These are phyloP conservation scores for Psilocybe sp. DNA, from an alignment of 768 basidiomycete species.

Conservation along the genomic window DNA sequence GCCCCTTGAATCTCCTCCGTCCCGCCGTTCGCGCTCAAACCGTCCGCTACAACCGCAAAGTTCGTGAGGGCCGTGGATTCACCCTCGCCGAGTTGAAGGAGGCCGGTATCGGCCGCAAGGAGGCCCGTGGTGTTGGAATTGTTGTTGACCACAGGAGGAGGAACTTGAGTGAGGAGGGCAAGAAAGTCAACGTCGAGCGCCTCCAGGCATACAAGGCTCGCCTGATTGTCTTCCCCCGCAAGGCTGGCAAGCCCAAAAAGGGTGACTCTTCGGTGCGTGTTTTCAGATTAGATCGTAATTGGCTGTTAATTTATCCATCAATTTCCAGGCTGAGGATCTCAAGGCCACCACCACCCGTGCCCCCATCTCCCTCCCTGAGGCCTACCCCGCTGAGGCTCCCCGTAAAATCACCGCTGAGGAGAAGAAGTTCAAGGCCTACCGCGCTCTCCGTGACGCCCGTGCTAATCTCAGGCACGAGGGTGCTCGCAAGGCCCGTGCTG, in stretches of 20 bases:
- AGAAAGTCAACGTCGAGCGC: conserved; percentile 91
- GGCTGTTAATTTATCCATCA: conserved; percentile 2
- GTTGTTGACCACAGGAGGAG: conserved; percentile 96
- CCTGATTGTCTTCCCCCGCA: conserved; percentile 96
- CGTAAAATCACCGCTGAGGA: conserved; percentile 93
- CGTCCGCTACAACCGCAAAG: conserved; percentile 96
- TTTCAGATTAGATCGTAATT: conserved; percentile 2
- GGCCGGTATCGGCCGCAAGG: conserved; percentile 91
- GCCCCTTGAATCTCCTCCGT: conserved; percentile 87
- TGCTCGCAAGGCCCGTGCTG: conserved; percentile 78
- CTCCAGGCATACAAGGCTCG: conserved; percentile 90
- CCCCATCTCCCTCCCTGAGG: conserved; percentile 62
- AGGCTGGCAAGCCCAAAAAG: conserved; percentile 93
- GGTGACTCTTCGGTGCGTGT: conserved; percentile 83
- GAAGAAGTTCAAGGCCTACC: conserved; percentile 85
- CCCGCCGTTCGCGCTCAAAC: conserved; percentile 97
- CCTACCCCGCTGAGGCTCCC: conserved; percentile 74
- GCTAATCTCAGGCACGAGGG: conserved; percentile 85
- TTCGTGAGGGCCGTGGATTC: conserved; percentile 97
- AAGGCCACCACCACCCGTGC: conserved; percentile 71
- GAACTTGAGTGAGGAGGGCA: conserved; percentile 95
- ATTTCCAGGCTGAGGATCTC: conserved; percentile 74
- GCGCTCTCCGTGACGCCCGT: conserved; percentile 81
- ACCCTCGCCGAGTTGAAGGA: conserved; percentile 92
- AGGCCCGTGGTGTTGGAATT: conserved; percentile 90